A percentile compares a stretch with the other conserved stretches of the same genome.
Evolutionary conservation across 202 grass and related monocot genomes (phyloP).

Genomic region (Schoenoplectus triqueter): DNA sequence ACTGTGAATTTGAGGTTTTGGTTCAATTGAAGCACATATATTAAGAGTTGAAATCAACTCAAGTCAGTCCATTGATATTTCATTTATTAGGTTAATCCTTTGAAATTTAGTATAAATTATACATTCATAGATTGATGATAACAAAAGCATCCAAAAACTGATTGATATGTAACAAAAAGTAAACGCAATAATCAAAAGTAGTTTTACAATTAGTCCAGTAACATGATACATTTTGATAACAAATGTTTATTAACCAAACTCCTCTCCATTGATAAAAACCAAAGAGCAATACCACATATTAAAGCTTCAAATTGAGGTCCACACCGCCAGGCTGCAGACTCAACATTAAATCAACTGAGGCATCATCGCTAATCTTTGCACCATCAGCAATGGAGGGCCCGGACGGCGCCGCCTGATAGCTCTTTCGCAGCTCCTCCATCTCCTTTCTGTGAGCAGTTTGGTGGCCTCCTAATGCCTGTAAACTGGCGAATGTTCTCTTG

Average conservation of each 20-base stretch:
- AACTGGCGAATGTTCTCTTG: slow-evolving; percentile 31
- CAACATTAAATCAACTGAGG: slow-evolving; percentile 22
- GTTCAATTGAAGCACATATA: too few relatives aligned
- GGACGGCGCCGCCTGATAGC: not conserved
- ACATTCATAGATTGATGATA: too few relatives aligned
- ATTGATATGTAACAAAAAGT: not conserved
- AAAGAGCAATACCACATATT: not conserved
- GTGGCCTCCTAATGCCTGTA: slow-evolving; percentile 50
- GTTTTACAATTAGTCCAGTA: not conserved
- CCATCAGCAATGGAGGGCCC: not conserved
- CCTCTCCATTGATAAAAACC: not conserved
- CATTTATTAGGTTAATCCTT: too few relatives aligned
- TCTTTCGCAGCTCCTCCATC: slow-evolving; percentile 39
- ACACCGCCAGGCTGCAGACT: slow-evolving; percentile 15
- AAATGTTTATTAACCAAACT: not conserved
- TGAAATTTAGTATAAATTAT: too few relatives aligned
- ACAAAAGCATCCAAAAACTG: not conserved
- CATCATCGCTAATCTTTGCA: not conserved
- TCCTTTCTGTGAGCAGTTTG: slow-evolving; percentile 51
- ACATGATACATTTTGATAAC: not conserved
- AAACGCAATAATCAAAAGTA: not conserved
- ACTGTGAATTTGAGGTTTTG: too few relatives aligned
- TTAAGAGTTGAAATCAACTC: too few relatives aligned
- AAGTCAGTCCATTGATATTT: too few relatives aligned
- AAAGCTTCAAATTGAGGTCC: slow-evolving; percentile 38